A percentile compares a stretch with the other conserved stretches of the same genome.
These are phyloP conservation scores for Taphrina wiesneri DNA, from an alignment of 1,139 yeast genomes.

Conservation along the genomic window DNA sequence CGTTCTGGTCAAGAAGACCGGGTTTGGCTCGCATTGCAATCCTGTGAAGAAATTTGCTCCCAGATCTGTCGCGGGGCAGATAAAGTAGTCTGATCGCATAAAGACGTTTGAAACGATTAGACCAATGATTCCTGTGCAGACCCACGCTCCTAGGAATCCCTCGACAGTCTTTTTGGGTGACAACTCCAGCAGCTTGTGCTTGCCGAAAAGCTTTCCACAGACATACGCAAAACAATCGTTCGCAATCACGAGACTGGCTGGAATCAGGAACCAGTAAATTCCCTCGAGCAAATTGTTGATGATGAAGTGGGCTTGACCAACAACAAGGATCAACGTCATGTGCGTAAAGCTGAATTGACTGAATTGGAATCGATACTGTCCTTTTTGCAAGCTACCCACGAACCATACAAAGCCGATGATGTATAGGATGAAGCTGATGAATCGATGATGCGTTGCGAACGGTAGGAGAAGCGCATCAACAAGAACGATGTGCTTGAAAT, in stretches of 20 bases:
- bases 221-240: slow-evolving; percentile 95
- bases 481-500: slow-evolving; percentile 54
- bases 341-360: slow-evolving; percentile 92
- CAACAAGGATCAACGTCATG: slow-evolving; percentile 86
- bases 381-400: slow-evolving; percentile 85
- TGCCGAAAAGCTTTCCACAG: slow-evolving; percentile 96
- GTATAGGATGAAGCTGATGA: slow-evolving; percentile 79
- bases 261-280: slow-evolving; percentile 84
- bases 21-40: slow-evolving; percentile 76
- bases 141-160: slow-evolving; percentile 97
- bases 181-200: slow-evolving; percentile 85
- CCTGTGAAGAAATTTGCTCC: slow-evolving; percentile 62
- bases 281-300: slow-evolving; percentile 88
- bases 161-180: slow-evolving; percentile 97
- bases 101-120: slow-evolving; percentile 64
- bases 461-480: slow-evolving; percentile 51
- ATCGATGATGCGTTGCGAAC: slow-evolving; percentile 68
- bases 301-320: slow-evolving; percentile 90
- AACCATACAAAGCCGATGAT: slow-evolving; percentile 81
- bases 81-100: slow-evolving; percentile 69
- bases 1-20: slow-evolving; percentile 78
- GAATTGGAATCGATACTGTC: slow-evolving; percentile 86
- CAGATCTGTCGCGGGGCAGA: slow-evolving; percentile 77
- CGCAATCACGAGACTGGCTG: slow-evolving; percentile 86
- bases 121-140: slow-evolving; percentile 80